Base-by-base conservation (phyloP, 1,284 basidiomycete species). In the Mycosarcoma maydis region DNA sequence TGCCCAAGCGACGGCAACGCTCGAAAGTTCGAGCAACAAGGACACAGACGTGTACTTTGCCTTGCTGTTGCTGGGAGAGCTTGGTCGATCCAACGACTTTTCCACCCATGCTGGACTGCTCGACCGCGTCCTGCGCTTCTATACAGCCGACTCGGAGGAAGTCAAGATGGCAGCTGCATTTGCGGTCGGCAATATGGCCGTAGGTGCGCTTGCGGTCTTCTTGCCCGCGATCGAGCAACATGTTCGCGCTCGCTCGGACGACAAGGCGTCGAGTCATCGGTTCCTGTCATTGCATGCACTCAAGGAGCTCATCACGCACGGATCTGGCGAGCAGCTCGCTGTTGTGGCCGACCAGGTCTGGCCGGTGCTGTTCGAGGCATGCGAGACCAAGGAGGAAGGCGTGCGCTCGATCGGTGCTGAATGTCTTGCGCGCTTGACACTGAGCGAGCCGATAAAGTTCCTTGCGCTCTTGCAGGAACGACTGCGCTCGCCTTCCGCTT, bases 281-380 rank as follows among this genome's bases (percentile, higher is more conserved):
- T 59, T 72, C 37, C 84, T 97, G 17, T 89, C 93, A 14, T 85
- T 98, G 41, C 92, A 97, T 76, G 92, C 94, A 11, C 85, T 98
- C 34, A 97, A 97, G 83, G 96, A 98, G 86, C 91, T 97, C 52
- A 94, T 97, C 52, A 90, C 91, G 0, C 92, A 98, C 82, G 92
- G 90, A 51, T 90, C 91, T 6, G 86, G 89, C 53, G 88, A 87
- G 0, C 90, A 94, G 78, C 84, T 98, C 20, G 91, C 92, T 71
- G 86, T 86, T 22, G 88, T 96, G 30, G 92, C 94, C 2, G 92
- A 95, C 51, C 83, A 87, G 17, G 87, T 98, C 11, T 99, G 96
- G 96, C 86, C 86, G 4, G 93, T 94, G 0, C 86, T 48, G 42
- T 76, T 57, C 50, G 78, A 70, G 37, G 67, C 60, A 22, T 69